Percentiles rank a stretch among this genome's conserved stretches.
These are phyloP conservation scores for Typha latifolia DNA, from an alignment of 176 grass and related monocot genomes.

Conservation along the genomic window DNA sequence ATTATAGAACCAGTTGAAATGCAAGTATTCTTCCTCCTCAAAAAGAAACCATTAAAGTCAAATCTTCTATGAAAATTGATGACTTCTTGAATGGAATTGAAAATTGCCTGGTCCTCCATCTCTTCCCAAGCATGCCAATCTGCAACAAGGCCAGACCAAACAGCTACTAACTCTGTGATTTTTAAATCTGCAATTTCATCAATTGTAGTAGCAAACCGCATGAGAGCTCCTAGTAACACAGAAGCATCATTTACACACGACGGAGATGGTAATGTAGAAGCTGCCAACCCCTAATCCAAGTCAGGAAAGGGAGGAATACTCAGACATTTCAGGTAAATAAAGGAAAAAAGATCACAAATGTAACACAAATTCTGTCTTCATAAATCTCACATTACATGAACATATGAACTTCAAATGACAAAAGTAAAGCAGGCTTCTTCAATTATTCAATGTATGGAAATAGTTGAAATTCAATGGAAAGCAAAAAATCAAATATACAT, in stretches of 20 bases:
- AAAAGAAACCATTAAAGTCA: conserved; percentile 36
- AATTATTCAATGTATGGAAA: background rate
- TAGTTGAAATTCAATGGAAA: background rate
- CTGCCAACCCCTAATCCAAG: conserved; percentile 11
- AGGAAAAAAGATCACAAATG: background rate
- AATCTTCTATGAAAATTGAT: conserved; percentile 58
- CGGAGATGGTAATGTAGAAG: conserved; percentile 35
- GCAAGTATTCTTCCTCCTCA: conserved; percentile 33
- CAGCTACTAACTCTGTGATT: conserved; percentile 53
- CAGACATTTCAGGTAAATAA: background rate
- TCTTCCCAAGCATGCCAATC: conserved; percentile 79
- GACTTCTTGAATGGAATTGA: conserved; percentile 61
- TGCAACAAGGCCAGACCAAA: conserved; percentile 55
- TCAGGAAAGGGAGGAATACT: background rate
- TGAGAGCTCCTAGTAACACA: conserved; percentile 53
- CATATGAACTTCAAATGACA: conserved; percentile 2
- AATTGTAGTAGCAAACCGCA: conserved; percentile 46
- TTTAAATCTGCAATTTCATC: conserved; percentile 47
- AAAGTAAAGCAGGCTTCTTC: background rate
- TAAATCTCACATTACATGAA: conserved; percentile 1
- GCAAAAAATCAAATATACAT: conserved; percentile 12
- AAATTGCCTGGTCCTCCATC: conserved; percentile 75
- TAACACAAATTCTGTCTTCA: background rate
- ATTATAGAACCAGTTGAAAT: conserved; percentile 41
- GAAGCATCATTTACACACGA: conserved; percentile 76